These are phyloP conservation scores for Fusarium mundagurra DNA, from an alignment of 2,329 filamentous ascomycete species.

Conservation along the genomic window DNA sequence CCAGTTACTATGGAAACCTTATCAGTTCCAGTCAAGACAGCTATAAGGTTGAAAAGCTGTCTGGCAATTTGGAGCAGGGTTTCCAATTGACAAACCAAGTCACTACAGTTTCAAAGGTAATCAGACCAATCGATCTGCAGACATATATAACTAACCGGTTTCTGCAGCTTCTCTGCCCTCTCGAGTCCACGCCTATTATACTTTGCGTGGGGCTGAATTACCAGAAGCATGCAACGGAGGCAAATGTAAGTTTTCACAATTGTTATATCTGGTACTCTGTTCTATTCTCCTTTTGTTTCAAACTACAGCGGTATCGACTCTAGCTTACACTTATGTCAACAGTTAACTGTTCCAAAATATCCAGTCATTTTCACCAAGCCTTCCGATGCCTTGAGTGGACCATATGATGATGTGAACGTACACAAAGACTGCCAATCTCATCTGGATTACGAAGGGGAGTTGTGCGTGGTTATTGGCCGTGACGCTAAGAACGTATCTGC, in stretches of 20 bases:
- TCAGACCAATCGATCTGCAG: fast-evolving
- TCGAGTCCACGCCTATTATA: background rate
- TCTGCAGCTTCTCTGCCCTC: background rate
- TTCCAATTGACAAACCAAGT: background rate
- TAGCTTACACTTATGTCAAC: background rate
- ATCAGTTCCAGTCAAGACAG: background rate
- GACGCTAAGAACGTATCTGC: background rate
- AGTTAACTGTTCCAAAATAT: background rate
- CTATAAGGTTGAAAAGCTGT: background rate
- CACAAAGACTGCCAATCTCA: background rate
- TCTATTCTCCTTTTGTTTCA: too few relatives aligned
- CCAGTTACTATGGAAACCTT: background rate
- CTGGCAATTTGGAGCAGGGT: background rate
- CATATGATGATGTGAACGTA: background rate
- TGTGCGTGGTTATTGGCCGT: background rate
- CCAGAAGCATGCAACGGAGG: background rate
- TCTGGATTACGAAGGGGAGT: background rate
- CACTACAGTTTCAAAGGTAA: background rate
- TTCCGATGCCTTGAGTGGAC: background rate
- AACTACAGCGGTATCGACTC: too few relatives aligned
- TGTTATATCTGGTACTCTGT: too few relatives aligned
- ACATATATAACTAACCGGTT: too few relatives aligned
- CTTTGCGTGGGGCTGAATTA: background rate
- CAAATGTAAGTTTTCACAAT: background rate
- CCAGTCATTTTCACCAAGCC: background rate